A percentile compares a stretch with the other conserved stretches of the same genome.
Conservation (phyloP, 768 basidiomycete species). For the Trametes elegans region DNA sequence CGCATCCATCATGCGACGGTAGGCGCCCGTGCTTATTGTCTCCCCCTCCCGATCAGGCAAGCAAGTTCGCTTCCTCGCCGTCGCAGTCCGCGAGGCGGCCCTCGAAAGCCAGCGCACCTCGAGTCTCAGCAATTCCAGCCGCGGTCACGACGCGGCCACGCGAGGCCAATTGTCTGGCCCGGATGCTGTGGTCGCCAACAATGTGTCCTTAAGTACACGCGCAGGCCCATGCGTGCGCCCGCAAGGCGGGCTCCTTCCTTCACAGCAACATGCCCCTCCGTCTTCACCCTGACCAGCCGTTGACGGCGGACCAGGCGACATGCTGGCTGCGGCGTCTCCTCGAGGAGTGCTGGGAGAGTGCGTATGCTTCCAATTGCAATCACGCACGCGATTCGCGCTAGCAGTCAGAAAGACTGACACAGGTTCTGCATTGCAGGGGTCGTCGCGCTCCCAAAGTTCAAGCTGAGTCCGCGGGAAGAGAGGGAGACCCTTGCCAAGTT, state of each 20-base stretch:
- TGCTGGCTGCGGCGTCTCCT: constrained; percentile 4
- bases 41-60: not conserved
- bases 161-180: constrained; percentile 13
- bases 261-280: constrained; percentile 8
- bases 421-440: not conserved
- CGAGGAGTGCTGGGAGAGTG: not conserved
- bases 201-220: constrained; percentile 14
- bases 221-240: not conserved
- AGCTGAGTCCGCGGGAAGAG: not conserved
- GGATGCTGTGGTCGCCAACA: not conserved
- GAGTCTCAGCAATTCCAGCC: not conserved
- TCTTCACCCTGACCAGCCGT: constrained; percentile 10
- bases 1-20: not conserved
- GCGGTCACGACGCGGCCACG: constrained; percentile 6
- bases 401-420: not conserved
- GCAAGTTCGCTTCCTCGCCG: not conserved
- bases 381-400: too few species aligned
- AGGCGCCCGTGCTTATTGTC: constrained; percentile 2
- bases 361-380: not conserved
- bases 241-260: constrained; percentile 18
- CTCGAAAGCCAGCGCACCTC: not conserved
- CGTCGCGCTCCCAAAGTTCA: not conserved
- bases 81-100: not conserved
- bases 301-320: constrained; percentile 10
- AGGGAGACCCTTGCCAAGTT: not conserved